phyloP scores from a whole-genome alignment of 768 basidiomycete species.

The Agaricus subrufescens region DNA sequence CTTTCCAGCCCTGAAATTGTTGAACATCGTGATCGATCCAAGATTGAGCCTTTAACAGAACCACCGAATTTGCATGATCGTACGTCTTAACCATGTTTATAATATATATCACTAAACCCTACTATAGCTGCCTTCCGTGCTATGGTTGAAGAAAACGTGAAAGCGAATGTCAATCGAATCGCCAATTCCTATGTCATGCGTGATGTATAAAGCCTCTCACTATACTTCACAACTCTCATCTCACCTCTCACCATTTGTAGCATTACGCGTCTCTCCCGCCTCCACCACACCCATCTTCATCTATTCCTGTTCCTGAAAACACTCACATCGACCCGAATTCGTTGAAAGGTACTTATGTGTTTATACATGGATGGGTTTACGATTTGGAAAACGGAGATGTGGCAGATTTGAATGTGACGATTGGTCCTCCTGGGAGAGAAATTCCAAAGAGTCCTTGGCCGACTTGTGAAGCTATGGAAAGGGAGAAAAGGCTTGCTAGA shows the following conservation, averaged over 20 bases:
- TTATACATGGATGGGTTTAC: neutral
- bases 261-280: constrained; percentile 18
- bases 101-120: neutral
- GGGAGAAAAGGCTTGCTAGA: neutral
- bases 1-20: constrained; percentile 28
- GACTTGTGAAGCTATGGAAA: neutral
- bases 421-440: constrained; percentile 30
- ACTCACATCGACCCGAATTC: constrained; percentile 7
- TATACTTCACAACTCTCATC: neutral
- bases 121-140: constrained; percentile 34
- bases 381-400: constrained; percentile 49
- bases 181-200: constrained; percentile 23
- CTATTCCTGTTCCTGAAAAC: neutral
- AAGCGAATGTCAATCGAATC: constrained; percentile 24
- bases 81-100: constrained; percentile 15
- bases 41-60: constrained; percentile 14
- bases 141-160: constrained; percentile 41
- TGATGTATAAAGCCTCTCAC: constrained; percentile 16
- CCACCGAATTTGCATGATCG: constrained; percentile 25
- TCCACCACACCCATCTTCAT: neutral
- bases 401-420: constrained; percentile 40
- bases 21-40: constrained; percentile 23
- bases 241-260: constrained; percentile 2
- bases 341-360: neutral
- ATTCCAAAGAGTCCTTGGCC: constrained; percentile 24